These are phyloP conservation scores for Ambrosiella beaveri DNA, from an alignment of 2,329 filamentous ascomycete genomes.

Conservation along the genomic window DNA sequence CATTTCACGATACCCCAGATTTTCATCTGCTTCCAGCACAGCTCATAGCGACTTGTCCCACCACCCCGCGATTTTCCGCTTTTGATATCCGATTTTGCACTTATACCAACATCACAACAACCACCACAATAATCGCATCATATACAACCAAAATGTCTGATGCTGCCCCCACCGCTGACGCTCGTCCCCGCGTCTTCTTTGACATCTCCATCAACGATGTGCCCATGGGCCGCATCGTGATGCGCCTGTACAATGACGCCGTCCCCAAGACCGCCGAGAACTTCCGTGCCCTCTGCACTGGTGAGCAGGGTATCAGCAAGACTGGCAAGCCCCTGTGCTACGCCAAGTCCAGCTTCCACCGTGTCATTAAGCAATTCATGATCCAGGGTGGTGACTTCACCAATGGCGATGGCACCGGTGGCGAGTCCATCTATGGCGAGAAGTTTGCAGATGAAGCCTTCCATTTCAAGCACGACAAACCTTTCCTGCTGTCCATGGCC, in stretches of 20 bases:
- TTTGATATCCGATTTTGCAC: neutral
- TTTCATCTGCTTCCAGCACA: neutral
- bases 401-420: conserved; percentile 80
- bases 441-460: conserved; percentile 99
- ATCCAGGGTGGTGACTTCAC: conserved; percentile 97
- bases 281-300: conserved; percentile 86
- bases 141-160: conserved; percentile 19
- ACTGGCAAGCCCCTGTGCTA: conserved; percentile 75
- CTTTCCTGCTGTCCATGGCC: conserved; percentile 92
- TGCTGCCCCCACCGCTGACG: conserved; percentile 16
- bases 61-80: neutral
- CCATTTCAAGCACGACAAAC: conserved; percentile 73
- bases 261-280: conserved; percentile 94
- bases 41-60: too few relatives aligned
- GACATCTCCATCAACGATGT: conserved; percentile 70
- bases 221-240: conserved; percentile 59
- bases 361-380: conserved; percentile 98
- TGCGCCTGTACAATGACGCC: conserved; percentile 62
- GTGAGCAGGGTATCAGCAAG: conserved; percentile 76
- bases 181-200: conserved; percentile 75
- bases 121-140: conserved; percentile 1
- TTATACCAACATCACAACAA: conserved; percentile 6
- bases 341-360: conserved; percentile 86
- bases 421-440: conserved; percentile 91
- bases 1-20: neutral